phyloP scores from a whole-genome alignment of 75 land plant genomes.

The Larix kaempferi region DNA sequence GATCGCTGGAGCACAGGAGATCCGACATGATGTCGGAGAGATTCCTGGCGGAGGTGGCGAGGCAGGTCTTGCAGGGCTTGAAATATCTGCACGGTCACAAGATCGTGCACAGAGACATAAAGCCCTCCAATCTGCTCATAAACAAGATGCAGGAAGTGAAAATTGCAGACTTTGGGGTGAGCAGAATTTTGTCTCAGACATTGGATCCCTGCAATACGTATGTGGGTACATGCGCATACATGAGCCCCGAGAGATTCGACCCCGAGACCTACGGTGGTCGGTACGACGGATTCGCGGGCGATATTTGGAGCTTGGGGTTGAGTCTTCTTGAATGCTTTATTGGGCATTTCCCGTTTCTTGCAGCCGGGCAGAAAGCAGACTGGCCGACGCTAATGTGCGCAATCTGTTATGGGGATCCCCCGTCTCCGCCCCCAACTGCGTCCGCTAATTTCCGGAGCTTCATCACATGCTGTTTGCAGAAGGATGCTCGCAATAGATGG shows the following conservation, averaged over 20 bases:
- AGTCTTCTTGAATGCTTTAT: constrained; percentile 67
- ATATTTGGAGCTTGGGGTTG: constrained; percentile 80
- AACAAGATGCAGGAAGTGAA: constrained; percentile 53
- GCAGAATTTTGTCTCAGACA: constrained; percentile 61
- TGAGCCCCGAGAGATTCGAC: constrained; percentile 87
- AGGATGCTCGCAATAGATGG: constrained; percentile 58
- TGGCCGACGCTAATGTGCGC: constrained; percentile 82
- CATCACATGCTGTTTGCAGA: constrained; percentile 55
- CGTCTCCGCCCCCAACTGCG: constrained; percentile 60
- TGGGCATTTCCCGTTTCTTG: constrained; percentile 61
- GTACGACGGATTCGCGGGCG: constrained; percentile 71
- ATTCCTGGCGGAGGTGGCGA: constrained; percentile 38
- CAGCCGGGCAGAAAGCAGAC: constrained; percentile 42
- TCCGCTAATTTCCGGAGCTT: constrained; percentile 64
- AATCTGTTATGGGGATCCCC: constrained; percentile 62
- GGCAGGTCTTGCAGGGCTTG: constrained; percentile 66
- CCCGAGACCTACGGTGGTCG: constrained; percentile 64
- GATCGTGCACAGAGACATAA: constrained; percentile 95
- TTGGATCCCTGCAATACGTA: constrained; percentile 82
- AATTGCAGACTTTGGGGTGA: constrained; percentile 90
- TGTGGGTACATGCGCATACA: constrained; percentile 89
- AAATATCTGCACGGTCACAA: constrained; percentile 61
- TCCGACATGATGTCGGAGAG: constrained; percentile 14
- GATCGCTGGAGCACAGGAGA: constrained; percentile 44
- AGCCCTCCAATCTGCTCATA: constrained; percentile 80